Base-by-base conservation (phyloP, 495 filamentous ascomycete species). In the Tetracladium setigerum region DNA sequence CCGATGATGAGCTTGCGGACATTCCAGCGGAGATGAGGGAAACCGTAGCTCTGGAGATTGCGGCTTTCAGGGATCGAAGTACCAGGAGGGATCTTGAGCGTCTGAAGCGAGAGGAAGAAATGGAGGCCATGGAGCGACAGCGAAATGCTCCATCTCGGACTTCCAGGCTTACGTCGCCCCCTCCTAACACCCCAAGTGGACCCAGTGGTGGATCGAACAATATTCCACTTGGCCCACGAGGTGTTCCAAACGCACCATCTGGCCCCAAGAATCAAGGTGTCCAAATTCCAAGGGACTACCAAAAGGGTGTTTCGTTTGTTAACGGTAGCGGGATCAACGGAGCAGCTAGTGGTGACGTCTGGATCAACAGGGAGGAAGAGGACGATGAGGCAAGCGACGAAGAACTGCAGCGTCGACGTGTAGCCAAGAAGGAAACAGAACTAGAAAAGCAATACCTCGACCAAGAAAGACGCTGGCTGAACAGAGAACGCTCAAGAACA, bases 11-110 rank as follows among this genome's bases (percentile, higher is more conserved):
- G 56, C 72, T 99, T 24, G 84, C 87, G 34, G 94, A 99, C 58
- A 95, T 99, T 46, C 92, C 92, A 2, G 83, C 86, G 10, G 92
- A 96, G 58, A 91, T 91, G 89, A 82, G 92, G n/a, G 92, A 91
- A 57, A 95, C 84, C 7, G 91, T 99, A 18, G 88, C 92, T 7
- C 84, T 84, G 50, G 94, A 99, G 56, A 99, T 99, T 53, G 78
- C 86, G 7, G 86, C 89, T 9, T 99, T 99, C 70, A 76, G 92
- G 55, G 89, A 97, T 46, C 73, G 91, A 33, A 95, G 89, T 55
- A 92, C 81, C 46, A 74, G 82, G 35, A 74, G 90, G 11, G 92
- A 99, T 63, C 70, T 94, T 62, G 92, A 96, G 64, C 84, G 94
- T 5, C 62, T 95, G 39, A 77, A 78, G 57, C 69, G 81, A 11